A percentile compares a stretch with the other conserved stretches of the same genome.
phyloP scores from a whole-genome alignment of 108 stramenopile species.

The Pseudonitzschia multiseries region DNA sequence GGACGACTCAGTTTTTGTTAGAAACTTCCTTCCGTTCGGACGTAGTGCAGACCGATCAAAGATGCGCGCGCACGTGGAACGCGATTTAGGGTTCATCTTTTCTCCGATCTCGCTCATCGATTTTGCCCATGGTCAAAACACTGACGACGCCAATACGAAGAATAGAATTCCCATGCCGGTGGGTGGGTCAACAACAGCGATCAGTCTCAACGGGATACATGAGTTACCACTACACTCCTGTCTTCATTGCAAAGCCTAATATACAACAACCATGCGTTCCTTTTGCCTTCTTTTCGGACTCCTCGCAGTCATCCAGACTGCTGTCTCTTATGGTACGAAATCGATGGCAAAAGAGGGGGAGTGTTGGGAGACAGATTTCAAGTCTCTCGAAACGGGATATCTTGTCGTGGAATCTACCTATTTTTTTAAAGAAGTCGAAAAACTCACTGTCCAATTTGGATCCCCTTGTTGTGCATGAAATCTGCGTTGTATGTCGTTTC shows the following conservation, averaged over 20 bases:
- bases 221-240: too few species aligned
- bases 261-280: constrained; percentile 18
- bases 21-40: background rate
- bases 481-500: background rate
- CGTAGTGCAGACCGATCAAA: background rate
- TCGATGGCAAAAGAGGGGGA: background rate
- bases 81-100: background rate
- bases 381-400: background rate
- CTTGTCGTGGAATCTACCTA: background rate
- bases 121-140: background rate
- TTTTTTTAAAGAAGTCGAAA: background rate
- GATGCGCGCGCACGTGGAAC: constrained; percentile 2
- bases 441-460: background rate
- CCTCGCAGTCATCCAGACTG: constrained; percentile 21
- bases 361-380: background rate
- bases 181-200: background rate
- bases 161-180: background rate
- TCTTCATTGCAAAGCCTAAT: background rate
- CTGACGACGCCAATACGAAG: constrained; percentile 1
- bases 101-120: background rate
- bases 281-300: constrained; percentile 13
- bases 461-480: background rate
- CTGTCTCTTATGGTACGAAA: constrained; percentile 10
- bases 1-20: background rate
- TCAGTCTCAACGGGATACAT: too few species aligned